phyloP scores from a whole-genome alignment of 23 red algal species.

The Pyropia haitanensis region DNA sequence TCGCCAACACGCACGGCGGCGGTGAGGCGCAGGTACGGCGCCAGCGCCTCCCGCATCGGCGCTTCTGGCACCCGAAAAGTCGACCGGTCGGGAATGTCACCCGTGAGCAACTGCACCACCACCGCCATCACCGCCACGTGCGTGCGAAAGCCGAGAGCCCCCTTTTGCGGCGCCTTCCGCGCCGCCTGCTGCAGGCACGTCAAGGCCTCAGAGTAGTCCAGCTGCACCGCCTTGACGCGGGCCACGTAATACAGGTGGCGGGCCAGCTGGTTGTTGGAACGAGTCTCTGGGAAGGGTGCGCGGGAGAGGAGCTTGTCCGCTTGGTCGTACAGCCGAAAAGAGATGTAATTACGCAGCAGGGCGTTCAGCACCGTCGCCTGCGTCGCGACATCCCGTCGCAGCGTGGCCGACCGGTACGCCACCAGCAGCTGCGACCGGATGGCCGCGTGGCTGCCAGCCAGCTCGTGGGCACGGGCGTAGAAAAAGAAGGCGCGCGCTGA shows the following conservation, averaged over 20 bases:
- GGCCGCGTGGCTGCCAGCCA: conserved; percentile 26
- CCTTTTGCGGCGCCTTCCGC: conserved; percentile 86
- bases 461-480: conserved; percentile 66
- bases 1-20: conserved; percentile 77
- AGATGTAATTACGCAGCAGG: conserved; percentile 78
- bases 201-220: conserved; percentile 91
- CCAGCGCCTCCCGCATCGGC: conserved; percentile 46
- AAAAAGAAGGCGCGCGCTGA: conserved; percentile 77
- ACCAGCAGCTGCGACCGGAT: conserved; percentile 56
- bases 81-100: conserved; percentile 71
- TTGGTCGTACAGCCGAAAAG: conserved; percentile 75
- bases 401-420: conserved; percentile 75
- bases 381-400: conserved; percentile 69
- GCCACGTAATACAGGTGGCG: conserved; percentile 89
- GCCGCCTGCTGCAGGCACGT: conserved; percentile 79
- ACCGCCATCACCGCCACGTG: conserved; percentile 73
- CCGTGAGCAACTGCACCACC: conserved; percentile 87
- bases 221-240: conserved; percentile 78
- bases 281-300: conserved; percentile 83
- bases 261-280: conserved; percentile 95
- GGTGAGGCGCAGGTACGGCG: conserved; percentile 83
- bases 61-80: conserved; percentile 50
- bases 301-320: conserved; percentile 88
- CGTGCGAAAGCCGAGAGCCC: conserved; percentile 71
- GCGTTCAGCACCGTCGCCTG: conserved; percentile 92